Conservation (phyloP, 805 yeast species). For the Pichia phayaonensis region DNA sequence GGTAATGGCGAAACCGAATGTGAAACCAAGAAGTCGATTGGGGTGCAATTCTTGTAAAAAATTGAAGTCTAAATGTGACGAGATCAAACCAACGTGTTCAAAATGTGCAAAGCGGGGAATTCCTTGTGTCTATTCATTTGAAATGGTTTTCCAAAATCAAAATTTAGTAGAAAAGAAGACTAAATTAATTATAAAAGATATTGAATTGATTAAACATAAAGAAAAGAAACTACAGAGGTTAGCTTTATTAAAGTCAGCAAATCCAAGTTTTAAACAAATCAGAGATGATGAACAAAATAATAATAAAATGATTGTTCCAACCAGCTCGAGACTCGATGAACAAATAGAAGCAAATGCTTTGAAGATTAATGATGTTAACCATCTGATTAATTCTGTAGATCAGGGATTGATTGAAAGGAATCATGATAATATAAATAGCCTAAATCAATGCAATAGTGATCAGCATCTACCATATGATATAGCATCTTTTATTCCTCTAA, state of each 20-base stretch:
- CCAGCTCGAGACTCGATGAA: neutral
- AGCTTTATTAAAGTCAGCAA: neutral
- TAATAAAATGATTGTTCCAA: neutral
- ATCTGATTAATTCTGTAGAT: neutral
- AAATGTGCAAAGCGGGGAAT: constrained; percentile 9
- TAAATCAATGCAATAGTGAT: neutral
- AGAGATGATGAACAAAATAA: neutral
- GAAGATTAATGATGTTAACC: neutral
- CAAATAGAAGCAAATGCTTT: neutral
- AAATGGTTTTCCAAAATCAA: constrained; percentile 6
- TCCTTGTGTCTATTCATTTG: constrained; percentile 5
- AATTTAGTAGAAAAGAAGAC: neutral
- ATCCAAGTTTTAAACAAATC: neutral
- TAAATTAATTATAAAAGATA: constrained; percentile 2
- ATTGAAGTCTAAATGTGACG: constrained; percentile 19
- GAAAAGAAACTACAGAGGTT: neutral
- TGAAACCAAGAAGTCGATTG: constrained; percentile 6
- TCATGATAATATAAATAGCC: neutral
- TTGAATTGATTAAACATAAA: neutral
- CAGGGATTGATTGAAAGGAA: neutral
- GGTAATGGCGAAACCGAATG: neutral
- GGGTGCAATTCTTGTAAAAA: constrained; percentile 15
- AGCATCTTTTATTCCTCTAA: neutral
- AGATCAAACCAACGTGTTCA: constrained; percentile 15
- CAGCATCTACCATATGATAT: neutral